Evolutionary conservation across 1,284 basidiomycete species (phyloP), one percentile per base, ranked within the genome.

Genomic region (Porodaedalea pini): DNA sequence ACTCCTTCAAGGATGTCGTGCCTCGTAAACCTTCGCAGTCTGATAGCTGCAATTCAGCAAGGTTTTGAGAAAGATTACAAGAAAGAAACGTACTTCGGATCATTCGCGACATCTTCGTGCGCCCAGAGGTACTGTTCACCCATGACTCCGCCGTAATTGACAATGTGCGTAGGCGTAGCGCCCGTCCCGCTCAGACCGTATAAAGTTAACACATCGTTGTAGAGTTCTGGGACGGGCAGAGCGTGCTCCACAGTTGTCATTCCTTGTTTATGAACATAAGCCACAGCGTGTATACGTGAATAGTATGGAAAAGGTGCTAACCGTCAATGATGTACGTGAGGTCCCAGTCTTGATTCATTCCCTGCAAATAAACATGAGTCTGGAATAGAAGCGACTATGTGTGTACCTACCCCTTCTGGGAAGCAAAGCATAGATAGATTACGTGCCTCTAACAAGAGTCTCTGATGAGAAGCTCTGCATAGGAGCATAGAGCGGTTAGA

Each of bases 221-320:
- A 88, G 5, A 89, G 72, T 15, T 71, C 70, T 0, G 86, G 78
- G 3, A 87, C 72, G 3, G 87, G 87, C 19, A 89, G 65, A 6
- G 83, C 72, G 62, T 89, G 86, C 65, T 89, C 87, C n/a, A 88
- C 70, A 0, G 86, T 88, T 0, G 86, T 88, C 86, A 89, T 89
- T 13, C 86, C 86, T 88, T 53, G 17, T 54, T n/a, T 54, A 25
- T 21, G 32, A 21, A 31, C 6, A 5, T 57, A 25, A 27, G n/a
- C n/a, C 17, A 6, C n/a, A 7, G 27, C 17, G 4, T 45, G 7
- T 23, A 1, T 7, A 44, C 2, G 25, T 44, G 6, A 13, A 4
- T 11, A n/a, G 7, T 11, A 36, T 10, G n/a, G 27, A 47, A 47
- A 37, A 39, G 8, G n/a, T 7, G 61, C 72, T 61, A 61, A 81